phyloP scores from a whole-genome alignment of 192 early-diverging fungal genomes.

The Backusella mclennaniae region DNA sequence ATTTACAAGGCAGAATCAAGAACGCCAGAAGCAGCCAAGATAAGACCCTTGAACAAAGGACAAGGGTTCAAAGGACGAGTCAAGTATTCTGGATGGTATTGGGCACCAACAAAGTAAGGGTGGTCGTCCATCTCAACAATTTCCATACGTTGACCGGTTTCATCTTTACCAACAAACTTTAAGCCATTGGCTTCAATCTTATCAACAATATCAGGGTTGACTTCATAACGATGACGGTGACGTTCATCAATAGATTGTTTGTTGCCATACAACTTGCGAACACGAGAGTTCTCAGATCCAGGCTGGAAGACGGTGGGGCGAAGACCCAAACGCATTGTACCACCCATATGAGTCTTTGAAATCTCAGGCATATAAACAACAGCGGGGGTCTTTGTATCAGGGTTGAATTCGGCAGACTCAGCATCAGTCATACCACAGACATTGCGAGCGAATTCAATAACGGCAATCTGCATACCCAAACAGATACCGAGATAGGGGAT shows the following conservation, averaged over 20 bases:
- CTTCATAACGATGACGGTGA: constrained; percentile 97
- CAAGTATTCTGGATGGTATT: constrained; percentile 98
- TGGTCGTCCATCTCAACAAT: constrained; percentile 86
- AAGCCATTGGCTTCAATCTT: constrained; percentile 79
- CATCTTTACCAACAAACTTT: constrained; percentile 91
- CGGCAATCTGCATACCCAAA: constrained; percentile 94
- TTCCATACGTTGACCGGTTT: constrained; percentile 97
- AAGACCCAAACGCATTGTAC: constrained; percentile 93
- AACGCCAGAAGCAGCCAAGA: constrained; percentile 80
- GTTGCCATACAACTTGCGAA: constrained; percentile 65
- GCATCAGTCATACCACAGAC: constrained; percentile 81
- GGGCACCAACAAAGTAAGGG: constrained; percentile 91
- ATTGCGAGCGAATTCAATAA: constrained; percentile 95
- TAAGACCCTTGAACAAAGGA: constrained; percentile 90
- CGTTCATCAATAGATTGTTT: constrained; percentile 72
- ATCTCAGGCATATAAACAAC: constrained; percentile 99
- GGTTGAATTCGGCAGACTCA: constrained; percentile 83
- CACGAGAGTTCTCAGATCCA: constrained; percentile 60
- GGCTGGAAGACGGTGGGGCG: constrained; percentile 78
- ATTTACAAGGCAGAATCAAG: constrained; percentile 46
- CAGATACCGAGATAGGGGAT: constrained; percentile 98
- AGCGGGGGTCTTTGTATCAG: constrained; percentile 65
- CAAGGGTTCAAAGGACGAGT: constrained; percentile 91
- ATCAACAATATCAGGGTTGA: constrained; percentile 85
- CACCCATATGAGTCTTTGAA: constrained; percentile 85